These are phyloP conservation scores for Linum tenue DNA, from an alignment of 345 rosid species.

Conservation along the genomic window DNA sequence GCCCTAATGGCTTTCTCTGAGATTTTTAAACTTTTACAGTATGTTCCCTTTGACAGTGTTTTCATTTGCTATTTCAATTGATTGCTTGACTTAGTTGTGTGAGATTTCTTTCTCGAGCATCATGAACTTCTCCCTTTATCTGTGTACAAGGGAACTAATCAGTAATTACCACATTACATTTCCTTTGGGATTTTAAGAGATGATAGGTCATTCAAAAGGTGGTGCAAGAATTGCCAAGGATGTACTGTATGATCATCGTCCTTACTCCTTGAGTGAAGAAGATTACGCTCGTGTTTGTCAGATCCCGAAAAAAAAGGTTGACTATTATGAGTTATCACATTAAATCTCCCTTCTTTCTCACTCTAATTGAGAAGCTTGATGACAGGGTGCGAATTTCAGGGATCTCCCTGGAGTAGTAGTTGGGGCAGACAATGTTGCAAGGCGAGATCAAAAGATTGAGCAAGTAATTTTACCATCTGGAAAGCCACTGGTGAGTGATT, in stretches of 20 bases:
- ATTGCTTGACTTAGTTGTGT: too few relatives aligned
- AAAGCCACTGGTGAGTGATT: conserved; percentile 55
- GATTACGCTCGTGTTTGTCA: conserved; percentile 65
- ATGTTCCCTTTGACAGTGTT: too few relatives aligned
- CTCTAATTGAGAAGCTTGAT: conserved; percentile 17
- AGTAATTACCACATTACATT: neutral
- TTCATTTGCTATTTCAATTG: too few relatives aligned
- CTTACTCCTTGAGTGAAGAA: conserved; percentile 38
- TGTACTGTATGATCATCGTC: conserved; percentile 65
- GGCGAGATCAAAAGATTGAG: conserved; percentile 44
- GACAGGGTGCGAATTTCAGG: conserved; percentile 86
- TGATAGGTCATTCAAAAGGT: conserved; percentile 40
- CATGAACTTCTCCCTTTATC: neutral
- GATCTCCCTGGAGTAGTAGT: conserved; percentile 80
- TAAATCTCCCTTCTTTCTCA: conserved; percentile 5
- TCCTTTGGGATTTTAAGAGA: conserved; percentile 34
- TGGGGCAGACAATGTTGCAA: conserved; percentile 53
- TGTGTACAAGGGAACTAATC: neutral
- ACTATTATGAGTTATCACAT: neutral
- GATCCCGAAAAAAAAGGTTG: conserved; percentile 85
- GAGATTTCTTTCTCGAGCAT: too few relatives aligned
- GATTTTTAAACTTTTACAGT: neutral
- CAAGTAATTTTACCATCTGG: conserved; percentile 65
- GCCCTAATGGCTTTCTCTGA: neutral
- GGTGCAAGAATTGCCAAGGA: conserved; percentile 18